Conservation (phyloP, 805 yeast species). For the Yamadazyma tumulicola region DNA sequence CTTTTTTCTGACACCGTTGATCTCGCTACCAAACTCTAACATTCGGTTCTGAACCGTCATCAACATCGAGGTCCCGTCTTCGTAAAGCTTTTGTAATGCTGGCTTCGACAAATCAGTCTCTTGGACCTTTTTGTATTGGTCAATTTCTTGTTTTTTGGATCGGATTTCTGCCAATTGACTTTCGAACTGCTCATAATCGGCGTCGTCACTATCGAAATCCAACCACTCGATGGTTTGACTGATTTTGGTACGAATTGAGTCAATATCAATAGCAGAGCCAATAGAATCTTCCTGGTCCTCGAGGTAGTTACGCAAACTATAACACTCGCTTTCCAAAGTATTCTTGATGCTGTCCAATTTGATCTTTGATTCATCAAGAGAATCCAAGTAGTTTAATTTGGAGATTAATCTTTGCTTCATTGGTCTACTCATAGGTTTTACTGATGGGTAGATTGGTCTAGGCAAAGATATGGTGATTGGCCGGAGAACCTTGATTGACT, state of each 20-base stretch:
- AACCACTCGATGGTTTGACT: slow-evolving; percentile 68
- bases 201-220: slow-evolving; percentile 63
- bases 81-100: slow-evolving; percentile 42
- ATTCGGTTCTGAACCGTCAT: slow-evolving; percentile 43
- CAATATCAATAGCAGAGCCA: slow-evolving; percentile 23
- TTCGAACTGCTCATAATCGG: slow-evolving; percentile 29
- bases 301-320: slow-evolving; percentile 59
- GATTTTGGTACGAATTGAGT: slow-evolving; percentile 26
- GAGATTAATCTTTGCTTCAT: slow-evolving; percentile 43
- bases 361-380: slow-evolving; percentile 52
- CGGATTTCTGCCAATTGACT: slow-evolving; percentile 21
- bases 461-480: slow-evolving; percentile 31
- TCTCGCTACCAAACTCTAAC: slow-evolving; percentile 43
- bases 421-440: slow-evolving; percentile 30
- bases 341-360: slow-evolving; percentile 60
- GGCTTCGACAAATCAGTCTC: slow-evolving; percentile 45
- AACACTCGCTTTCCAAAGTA: slow-evolving; percentile 68
- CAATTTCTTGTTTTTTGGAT: slow-evolving; percentile 19
- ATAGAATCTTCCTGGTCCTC: slow-evolving; percentile 48
- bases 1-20: slow-evolving; percentile 37
- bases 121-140: slow-evolving; percentile 37
- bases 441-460: slow-evolving; percentile 44
- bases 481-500: slow-evolving; percentile 15
- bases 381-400: slow-evolving; percentile 51
- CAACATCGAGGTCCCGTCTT: slow-evolving; percentile 40